Evolutionary conservation across 768 basidiomycete genomes (phyloP).

Genomic region (Naematelia aurantialba): DNA sequence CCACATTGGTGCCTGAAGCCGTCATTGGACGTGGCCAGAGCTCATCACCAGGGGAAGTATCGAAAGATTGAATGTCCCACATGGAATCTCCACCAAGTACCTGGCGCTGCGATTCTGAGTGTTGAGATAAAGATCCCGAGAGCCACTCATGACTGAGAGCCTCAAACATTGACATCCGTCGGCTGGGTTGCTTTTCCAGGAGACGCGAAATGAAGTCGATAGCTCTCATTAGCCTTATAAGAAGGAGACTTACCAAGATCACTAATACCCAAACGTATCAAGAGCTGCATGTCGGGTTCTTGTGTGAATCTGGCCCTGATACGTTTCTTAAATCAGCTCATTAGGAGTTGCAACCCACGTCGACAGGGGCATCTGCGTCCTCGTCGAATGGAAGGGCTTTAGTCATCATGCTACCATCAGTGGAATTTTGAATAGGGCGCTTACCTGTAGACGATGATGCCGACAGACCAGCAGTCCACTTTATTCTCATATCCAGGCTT

Average conservation of each 20-base stretch:
- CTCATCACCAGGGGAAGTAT: constrained; percentile 14
- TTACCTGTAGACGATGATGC: constrained; percentile 90
- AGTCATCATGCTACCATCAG: constrained; percentile 60
- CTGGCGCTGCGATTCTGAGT: constrained; percentile 16
- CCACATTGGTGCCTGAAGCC: constrained; percentile 31
- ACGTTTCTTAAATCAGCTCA: constrained; percentile 33
- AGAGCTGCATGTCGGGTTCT: constrained; percentile 60
- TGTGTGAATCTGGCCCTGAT: constrained; percentile 37
- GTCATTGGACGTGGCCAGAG: constrained; percentile 10
- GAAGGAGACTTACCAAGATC: constrained; percentile 54
- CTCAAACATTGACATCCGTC: constrained; percentile 67
- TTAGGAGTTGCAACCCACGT: constrained; percentile 44
- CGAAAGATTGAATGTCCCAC: constrained; percentile 38
- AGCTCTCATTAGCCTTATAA: constrained; percentile 51
- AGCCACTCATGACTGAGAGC: constrained; percentile 80
- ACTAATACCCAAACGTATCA: constrained; percentile 54
- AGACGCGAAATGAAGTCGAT: constrained; percentile 65
- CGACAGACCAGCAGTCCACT: constrained; percentile 95
- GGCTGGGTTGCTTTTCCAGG: constrained; percentile 61
- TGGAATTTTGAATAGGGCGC: constrained; percentile 30
- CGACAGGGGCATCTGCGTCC: constrained; percentile 61
- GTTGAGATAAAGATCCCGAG: constrained; percentile 21
- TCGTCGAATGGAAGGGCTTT: constrained; percentile 77
- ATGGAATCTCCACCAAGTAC: constrained; percentile 32
- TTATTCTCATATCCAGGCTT: constrained; percentile 70